Conservation (phyloP, 208 protist species). For the Hexamita inflata region DNA sequence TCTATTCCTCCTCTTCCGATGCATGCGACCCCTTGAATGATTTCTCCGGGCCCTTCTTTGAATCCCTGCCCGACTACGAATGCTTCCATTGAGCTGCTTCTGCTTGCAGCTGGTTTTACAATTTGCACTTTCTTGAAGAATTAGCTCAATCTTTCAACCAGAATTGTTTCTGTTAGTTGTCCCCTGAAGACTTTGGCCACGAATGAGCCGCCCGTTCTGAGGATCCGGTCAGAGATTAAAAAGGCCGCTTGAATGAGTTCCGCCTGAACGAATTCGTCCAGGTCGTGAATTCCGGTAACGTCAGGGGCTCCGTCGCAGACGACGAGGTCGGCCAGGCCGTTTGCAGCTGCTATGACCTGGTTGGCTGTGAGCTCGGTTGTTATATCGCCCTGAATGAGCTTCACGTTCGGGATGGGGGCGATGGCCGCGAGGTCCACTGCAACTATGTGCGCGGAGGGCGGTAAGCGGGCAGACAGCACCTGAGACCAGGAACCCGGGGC, state of each 20-base stretch:
- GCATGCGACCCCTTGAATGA: no score
- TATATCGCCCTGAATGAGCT: constrained; percentile 45
- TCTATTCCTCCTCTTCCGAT: no score
- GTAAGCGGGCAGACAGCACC: constrained; percentile 50
- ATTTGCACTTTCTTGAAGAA: background rate
- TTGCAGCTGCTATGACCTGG: background rate
- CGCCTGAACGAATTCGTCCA: constrained; percentile 40
- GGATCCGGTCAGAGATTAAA: no score
- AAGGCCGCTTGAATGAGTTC: constrained; percentile 36
- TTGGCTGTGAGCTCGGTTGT: constrained; percentile 27
- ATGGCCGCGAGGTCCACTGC: constrained; percentile 78
- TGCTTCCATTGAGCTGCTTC: constrained; percentile 52
- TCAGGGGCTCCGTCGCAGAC: constrained; percentile 41
- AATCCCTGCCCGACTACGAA: no score
- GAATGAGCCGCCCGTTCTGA: constrained; percentile 71
- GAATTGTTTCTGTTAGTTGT: background rate
- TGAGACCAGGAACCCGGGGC: constrained; percentile 74
- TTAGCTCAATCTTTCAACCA: background rate
- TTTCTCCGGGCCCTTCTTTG: no score
- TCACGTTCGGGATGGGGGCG: constrained; percentile 78
- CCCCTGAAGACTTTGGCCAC: constrained; percentile 43
- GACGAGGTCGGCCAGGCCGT: constrained; percentile 30
- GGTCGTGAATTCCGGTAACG: constrained; percentile 44
- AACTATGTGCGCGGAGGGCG: constrained; percentile 56
- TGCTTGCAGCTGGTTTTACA: constrained; percentile 6